A percentile compares a stretch with the other conserved stretches of the same genome.
phyloP scores from a whole-genome alignment of 2,329 filamentous ascomycete species.

The Xylariomycetidae sp. region DNA sequence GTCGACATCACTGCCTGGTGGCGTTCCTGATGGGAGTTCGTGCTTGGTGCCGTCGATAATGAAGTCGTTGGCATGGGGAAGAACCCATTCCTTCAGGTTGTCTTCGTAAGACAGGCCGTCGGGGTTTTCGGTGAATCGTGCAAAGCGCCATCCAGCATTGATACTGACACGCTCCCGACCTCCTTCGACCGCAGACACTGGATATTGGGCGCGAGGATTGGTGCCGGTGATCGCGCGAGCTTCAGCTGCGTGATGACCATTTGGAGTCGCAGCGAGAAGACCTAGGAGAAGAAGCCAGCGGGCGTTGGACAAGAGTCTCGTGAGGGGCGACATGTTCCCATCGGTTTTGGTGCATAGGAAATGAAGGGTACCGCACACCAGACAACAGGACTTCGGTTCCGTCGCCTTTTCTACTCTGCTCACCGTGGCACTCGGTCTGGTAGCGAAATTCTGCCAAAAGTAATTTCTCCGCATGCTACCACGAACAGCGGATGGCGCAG shows the following conservation, averaged over 20 bases:
- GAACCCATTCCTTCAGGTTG: constrained; percentile 28
- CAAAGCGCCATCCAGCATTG: constrained; percentile 30
- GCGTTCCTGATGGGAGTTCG: constrained; percentile 16
- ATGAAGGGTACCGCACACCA: too few relatives aligned
- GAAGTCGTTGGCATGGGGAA: constrained; percentile 28
- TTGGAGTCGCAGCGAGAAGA: not conserved
- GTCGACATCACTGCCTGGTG: constrained; percentile 20
- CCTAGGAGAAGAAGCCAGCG: not conserved
- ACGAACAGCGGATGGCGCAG: too few relatives aligned
- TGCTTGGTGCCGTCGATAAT: constrained; percentile 20
- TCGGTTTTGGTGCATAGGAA: too few relatives aligned
- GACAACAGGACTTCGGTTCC: too few relatives aligned
- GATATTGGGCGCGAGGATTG: too few relatives aligned
- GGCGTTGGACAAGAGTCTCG: not conserved
- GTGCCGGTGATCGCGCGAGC: not conserved
- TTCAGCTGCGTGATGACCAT: not conserved
- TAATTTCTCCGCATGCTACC: too few relatives aligned
- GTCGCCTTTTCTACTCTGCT: too few relatives aligned
- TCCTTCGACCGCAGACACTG: not conserved
- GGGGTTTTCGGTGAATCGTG: constrained; percentile 28
- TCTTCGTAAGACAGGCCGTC: constrained; percentile 29
- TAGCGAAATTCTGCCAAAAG: too few relatives aligned
- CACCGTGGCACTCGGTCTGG: too few relatives aligned
- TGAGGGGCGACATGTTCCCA: too few relatives aligned
- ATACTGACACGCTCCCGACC: constrained; percentile 28